phyloP scores from a whole-genome alignment of 1,284 basidiomycete genomes.

The Heterobasidion parviporum region DNA sequence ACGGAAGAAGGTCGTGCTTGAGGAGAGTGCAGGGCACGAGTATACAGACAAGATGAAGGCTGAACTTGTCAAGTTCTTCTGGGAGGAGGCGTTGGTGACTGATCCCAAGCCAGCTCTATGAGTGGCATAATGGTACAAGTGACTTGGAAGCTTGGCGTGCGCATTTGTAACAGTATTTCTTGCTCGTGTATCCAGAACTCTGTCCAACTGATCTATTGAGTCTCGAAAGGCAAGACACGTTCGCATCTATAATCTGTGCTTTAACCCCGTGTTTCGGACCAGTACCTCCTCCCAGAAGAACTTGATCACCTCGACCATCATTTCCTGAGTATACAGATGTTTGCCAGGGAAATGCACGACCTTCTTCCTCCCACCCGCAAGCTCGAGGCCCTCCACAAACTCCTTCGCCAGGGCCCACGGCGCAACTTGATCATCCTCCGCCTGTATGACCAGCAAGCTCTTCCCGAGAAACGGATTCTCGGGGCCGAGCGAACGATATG shows the following conservation, averaged over 20 bases:
- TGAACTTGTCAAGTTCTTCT: conserved; percentile 38
- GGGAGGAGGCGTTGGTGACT: conserved; percentile 11
- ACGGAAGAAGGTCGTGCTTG: conserved; percentile 42
- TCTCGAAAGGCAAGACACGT: too few relatives aligned
- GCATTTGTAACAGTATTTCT: too few relatives aligned
- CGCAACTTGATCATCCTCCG: conserved; percentile 48
- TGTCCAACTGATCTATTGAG: too few relatives aligned
- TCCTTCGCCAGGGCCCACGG: conserved; percentile 48
- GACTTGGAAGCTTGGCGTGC: too few relatives aligned
- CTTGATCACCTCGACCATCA: conserved; percentile 37
- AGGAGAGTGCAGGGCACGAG: conserved; percentile 40
- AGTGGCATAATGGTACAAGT: too few relatives aligned
- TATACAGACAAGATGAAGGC: conserved; percentile 40
- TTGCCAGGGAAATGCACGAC: conserved; percentile 39
- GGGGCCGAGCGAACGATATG: conserved; percentile 11
- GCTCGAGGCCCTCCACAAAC: conserved; percentile 47
- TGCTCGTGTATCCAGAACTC: too few relatives aligned
- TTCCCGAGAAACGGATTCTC: conserved; percentile 54
- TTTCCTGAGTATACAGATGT: conserved; percentile 39
- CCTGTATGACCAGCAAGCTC: conserved; percentile 58
- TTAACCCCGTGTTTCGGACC: neutral
- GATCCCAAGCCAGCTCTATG: too few relatives aligned
- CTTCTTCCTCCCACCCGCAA: conserved; percentile 43
- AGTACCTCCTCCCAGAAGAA: conserved; percentile 29
- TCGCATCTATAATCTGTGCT: too few relatives aligned